A percentile compares a stretch with the other conserved stretches of the same genome.
These are phyloP conservation scores for Ascomycota sp. DNA, from an alignment of 2,329 filamentous ascomycete genomes.

Conservation along the genomic window DNA sequence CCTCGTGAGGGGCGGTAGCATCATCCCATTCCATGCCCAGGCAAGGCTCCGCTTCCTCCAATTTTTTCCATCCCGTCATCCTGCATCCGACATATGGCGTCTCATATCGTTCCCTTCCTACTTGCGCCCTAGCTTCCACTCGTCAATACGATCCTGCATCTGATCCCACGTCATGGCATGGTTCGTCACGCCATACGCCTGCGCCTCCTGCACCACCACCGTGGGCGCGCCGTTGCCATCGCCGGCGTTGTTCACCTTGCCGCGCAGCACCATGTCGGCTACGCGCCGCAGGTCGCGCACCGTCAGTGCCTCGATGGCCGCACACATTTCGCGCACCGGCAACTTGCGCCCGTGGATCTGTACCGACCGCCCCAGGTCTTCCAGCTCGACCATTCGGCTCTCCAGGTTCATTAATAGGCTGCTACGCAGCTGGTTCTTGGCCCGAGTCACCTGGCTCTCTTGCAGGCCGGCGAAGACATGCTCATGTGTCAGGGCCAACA, in stretches of 20 bases:
- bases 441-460: slow-evolving; percentile 62
- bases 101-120: slow-evolving; percentile 6
- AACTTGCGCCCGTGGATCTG: slow-evolving; percentile 93
- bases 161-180: slow-evolving; percentile 65
- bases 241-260: slow-evolving; percentile 54
- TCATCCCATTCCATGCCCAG: too few species aligned
- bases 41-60: too few species aligned
- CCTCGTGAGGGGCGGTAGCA: too few species aligned
- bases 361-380: slow-evolving; percentile 85
- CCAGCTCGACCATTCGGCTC: slow-evolving; percentile 88
- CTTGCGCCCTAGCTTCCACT: slow-evolving; percentile 58
- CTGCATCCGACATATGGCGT: slow-evolving; percentile 1
- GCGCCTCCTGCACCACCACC: slow-evolving; percentile 82
- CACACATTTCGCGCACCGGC: slow-evolving; percentile 83
- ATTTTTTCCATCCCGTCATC: neutral
- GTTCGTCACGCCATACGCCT: slow-evolving; percentile 47
- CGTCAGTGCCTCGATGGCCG: slow-evolving; percentile 62
- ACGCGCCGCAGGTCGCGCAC: slow-evolving; percentile 66
- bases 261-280: slow-evolving; percentile 57
- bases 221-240: slow-evolving; percentile 73
- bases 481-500: slow-evolving; percentile 58
- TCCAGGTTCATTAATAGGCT: slow-evolving; percentile 94
- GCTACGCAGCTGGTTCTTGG: slow-evolving; percentile 89
- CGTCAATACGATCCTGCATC: slow-evolving; percentile 68
- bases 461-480: slow-evolving; percentile 54